Base-by-base conservation (phyloP, 2,329 filamentous ascomycete species). In the Coniochaeta sp. region DNA sequence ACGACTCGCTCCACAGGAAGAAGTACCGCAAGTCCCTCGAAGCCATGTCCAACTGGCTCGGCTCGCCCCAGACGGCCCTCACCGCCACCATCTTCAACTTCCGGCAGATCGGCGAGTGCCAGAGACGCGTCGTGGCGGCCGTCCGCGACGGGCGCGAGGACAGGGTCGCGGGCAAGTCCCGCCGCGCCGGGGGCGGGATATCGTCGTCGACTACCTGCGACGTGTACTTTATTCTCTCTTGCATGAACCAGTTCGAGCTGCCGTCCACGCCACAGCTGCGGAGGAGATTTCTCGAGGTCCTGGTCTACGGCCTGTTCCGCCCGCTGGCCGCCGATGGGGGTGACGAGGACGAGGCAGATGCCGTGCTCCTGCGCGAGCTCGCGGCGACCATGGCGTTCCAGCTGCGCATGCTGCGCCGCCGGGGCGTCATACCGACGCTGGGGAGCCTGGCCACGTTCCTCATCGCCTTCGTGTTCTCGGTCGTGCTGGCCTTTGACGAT, bases 201-300 rank as follows among this genome's bases (percentile, higher is more conserved):
- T 24, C 19, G 9, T 26, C 28, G 5, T 34, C 57, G 24, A 34
- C 42, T 6, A 34, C 57, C 8, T 58, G 38, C 26, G 77, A 80
- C 61, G 77, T 75, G 0, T 72, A 79, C 64, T 78, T 74, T 58
- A 69, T 80, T 17, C 68, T 79, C 19, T 70, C 73, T 55, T 73
- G 72, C 6, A 75, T 78, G 70, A 78, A 78, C 54, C 77, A 79
- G 63, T 79, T 76, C 61, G 75, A 62, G 28, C 59, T 67, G 19
- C 64, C 62, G 7, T 34, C 55, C 10, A 60, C 62, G 17, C 60
- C 60, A n/a, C 58, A 62, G 55, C 54, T 52, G 38, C 60, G 62
- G 9, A 55, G 54, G 30, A 17, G 34, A n/a, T 56, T 66, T 8
- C 60, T 64, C 32, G 61, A 60, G 36, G 55, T 66, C 14, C 60